Evolutionary conservation across 2,329 filamentous ascomycete genomes (phyloP).

Genomic region (Chaetothyriales sp.): DNA sequence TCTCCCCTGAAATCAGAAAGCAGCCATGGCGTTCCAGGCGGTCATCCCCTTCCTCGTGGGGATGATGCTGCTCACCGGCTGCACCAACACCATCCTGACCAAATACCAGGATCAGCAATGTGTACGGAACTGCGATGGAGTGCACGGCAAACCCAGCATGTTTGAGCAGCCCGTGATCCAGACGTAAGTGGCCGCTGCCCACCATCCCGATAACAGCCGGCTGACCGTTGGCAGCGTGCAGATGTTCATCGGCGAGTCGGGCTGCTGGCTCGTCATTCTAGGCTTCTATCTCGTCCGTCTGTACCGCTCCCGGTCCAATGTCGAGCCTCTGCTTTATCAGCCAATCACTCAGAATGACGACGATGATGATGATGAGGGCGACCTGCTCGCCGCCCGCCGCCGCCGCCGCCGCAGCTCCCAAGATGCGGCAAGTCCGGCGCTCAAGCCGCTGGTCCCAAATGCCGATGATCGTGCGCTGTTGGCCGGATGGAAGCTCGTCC

Average conservation of each 20-base stretch:
- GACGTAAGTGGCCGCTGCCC: conserved; percentile 41
- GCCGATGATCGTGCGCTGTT: conserved; percentile 48
- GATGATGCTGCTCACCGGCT: conserved; percentile 93
- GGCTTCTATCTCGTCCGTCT: conserved; percentile 50
- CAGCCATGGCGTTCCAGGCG: conserved; percentile 53
- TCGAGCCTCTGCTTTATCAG: conserved; percentile 44
- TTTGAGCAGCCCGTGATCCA: conserved; percentile 96
- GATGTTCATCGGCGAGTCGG: conserved; percentile 96
- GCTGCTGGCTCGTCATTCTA: conserved; percentile 84
- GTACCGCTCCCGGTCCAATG: conserved; percentile 22
- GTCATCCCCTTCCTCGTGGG: conserved; percentile 73
- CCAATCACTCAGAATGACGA: conserved; percentile 42
- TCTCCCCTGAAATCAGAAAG: background rate
- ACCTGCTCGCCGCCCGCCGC: conserved; percentile 22
- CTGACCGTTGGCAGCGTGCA: conserved; percentile 42
- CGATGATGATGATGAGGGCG: conserved; percentile 33
- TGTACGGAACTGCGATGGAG: conserved; percentile 69
- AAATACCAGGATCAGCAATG: conserved; percentile 97
- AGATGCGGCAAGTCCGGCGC: conserved; percentile 32
- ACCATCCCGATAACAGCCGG: background rate
- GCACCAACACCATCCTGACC: conserved; percentile 91
- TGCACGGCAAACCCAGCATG: conserved; percentile 51
- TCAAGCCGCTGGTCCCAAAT: conserved; percentile 41
- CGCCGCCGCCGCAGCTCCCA: conserved; percentile 22
- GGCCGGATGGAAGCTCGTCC: conserved; percentile 53